Evolutionary conservation across 73 alveolate genomes (phyloP).

Genomic region (Symbiodinium pilosum): DNA sequence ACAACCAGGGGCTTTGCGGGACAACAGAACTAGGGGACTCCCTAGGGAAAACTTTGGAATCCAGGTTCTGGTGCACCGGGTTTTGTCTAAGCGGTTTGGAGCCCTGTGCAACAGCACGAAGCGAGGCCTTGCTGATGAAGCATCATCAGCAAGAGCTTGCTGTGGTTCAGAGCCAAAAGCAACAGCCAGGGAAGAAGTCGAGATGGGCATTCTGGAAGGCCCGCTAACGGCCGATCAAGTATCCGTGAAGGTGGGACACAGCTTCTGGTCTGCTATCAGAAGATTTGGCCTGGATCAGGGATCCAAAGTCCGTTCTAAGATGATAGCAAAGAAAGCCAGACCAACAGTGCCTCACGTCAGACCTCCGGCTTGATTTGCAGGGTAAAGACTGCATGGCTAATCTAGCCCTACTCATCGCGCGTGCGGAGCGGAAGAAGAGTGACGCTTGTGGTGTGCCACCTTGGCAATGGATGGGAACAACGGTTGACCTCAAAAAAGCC

Average conservation of each 20-base stretch:
- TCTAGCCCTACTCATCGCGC: neutral
- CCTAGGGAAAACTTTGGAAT: too few relatives aligned
- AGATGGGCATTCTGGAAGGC: neutral
- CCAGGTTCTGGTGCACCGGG: too few relatives aligned
- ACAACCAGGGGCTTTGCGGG: too few relatives aligned
- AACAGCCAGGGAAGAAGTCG: neutral
- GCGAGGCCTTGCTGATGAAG: neutral
- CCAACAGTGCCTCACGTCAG: neutral
- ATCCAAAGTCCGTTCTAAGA: neutral
- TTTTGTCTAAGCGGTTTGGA: neutral
- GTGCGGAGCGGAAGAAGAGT: neutral
- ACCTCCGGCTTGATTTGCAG: neutral
- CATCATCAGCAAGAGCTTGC: neutral
- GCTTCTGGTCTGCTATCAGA: neutral
- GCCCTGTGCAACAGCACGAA: neutral
- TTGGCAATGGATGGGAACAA: neutral
- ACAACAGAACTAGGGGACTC: too few relatives aligned
- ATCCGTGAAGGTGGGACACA: neutral
- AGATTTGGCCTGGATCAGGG: constrained; percentile 34
- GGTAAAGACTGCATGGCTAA: neutral
- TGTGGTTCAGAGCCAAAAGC: neutral
- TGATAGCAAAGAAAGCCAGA: constrained; percentile 5
- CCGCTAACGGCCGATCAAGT: constrained; percentile 7
- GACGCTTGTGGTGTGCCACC: neutral
- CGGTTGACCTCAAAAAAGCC: constrained; percentile 24